phyloP scores from a whole-genome alignment of 345 rosid genomes.

The Linum trigynum region DNA sequence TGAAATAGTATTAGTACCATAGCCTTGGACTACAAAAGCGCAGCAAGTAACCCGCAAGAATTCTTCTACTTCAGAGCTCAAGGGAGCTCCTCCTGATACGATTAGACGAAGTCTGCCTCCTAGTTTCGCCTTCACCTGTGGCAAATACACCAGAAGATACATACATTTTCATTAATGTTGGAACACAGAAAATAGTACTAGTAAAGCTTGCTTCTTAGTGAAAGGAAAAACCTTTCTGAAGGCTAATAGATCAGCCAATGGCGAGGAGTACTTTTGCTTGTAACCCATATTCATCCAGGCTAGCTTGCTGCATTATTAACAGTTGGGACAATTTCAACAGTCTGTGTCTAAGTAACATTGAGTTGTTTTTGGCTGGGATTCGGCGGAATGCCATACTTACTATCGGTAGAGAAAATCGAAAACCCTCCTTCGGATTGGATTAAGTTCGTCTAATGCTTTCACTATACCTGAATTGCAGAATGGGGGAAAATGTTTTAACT shows the following conservation, averaged over 20 bases:
- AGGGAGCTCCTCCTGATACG: conserved; percentile 87
- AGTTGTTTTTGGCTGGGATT: not conserved
- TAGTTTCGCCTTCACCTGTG: conserved; percentile 72
- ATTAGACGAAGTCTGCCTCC: conserved; percentile 81
- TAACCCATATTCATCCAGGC: conserved; percentile 82
- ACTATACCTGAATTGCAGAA: conserved; percentile 33
- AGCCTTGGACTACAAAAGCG: conserved; percentile 76
- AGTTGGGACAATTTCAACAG: conserved; percentile 9
- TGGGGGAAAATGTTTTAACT: too few species aligned
- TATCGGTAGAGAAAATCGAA: conserved; percentile 61
- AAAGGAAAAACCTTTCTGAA: conserved; percentile 68
- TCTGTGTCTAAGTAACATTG: not conserved
- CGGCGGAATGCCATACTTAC: conserved; percentile 32
- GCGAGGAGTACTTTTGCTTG: conserved; percentile 70
- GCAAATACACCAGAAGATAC: not conserved
- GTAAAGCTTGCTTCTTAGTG: too few species aligned
- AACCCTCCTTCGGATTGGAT: conserved; percentile 50
- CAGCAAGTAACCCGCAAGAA: conserved; percentile 90
- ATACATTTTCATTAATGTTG: too few species aligned
- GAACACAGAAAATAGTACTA: too few species aligned
- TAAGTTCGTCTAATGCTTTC: conserved; percentile 66
- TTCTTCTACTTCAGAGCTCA: conserved; percentile 80
- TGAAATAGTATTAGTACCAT: conserved; percentile 18
- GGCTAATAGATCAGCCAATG: conserved; percentile 77
- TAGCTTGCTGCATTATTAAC: conserved; percentile 53